phyloP scores from a whole-genome alignment of 257 asterid species.

The Scutellaria galericulata region DNA sequence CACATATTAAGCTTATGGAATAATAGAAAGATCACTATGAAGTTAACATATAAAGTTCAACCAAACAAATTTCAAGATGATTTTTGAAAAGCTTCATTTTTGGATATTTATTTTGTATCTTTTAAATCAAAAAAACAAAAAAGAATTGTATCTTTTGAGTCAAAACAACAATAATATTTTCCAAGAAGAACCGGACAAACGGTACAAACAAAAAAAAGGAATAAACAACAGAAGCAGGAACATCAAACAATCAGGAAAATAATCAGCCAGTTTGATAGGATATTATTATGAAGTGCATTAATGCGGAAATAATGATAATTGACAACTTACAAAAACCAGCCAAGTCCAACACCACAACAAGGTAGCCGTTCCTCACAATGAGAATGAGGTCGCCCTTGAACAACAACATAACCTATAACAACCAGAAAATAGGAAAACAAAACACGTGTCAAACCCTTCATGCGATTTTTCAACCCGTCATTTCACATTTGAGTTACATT shows the following conservation, averaged over 20 bases:
- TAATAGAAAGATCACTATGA: slow-evolving; percentile 7
- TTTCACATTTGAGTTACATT: background rate
- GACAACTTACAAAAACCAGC: slow-evolving; percentile 81
- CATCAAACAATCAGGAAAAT: slow-evolving; percentile 21
- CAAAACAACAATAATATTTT: background rate
- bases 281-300: no score
- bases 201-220: background rate
- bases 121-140: background rate
- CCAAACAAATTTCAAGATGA: slow-evolving; percentile 6
- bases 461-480: background rate
- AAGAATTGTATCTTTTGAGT: background rate
- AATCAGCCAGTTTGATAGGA: slow-evolving; percentile 6
- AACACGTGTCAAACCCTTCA: slow-evolving; percentile 9
- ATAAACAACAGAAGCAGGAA: slow-evolving; percentile 2
- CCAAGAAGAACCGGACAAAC: background rate
- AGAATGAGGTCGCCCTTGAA: slow-evolving; percentile 50
- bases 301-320: no score
- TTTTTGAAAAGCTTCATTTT: background rate
- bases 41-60: slow-evolving; percentile 15
- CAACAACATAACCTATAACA: slow-evolving; percentile 68
- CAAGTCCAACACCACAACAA: slow-evolving; percentile 91
- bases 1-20: background rate
- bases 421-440: slow-evolving; percentile 12
- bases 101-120: background rate
- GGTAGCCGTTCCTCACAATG: slow-evolving; percentile 74